Percentiles rank a stretch among this genome's conserved stretches.
phyloP scores from a whole-genome alignment of 257 asterid genomes.

The Ocimum tenuiflorum region DNA sequence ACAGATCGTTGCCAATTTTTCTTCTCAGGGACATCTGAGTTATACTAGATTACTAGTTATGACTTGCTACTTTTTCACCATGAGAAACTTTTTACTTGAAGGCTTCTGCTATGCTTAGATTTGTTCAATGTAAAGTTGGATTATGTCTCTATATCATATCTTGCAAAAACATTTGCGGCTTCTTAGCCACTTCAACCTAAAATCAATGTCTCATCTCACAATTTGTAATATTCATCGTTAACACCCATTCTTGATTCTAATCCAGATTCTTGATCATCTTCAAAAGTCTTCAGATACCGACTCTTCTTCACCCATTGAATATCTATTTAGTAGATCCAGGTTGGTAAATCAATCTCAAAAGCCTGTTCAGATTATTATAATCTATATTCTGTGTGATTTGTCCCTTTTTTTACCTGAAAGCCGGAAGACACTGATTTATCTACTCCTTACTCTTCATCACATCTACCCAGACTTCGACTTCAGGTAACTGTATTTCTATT shows the following conservation, averaged over 20 bases:
- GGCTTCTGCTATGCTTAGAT: not conserved
- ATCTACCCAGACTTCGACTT: conserved; percentile 91
- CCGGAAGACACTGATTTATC: conserved; percentile 86
- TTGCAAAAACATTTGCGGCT: not conserved
- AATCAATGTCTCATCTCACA: not conserved
- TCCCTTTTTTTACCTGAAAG: conserved; percentile 36
- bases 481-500: conserved; percentile 70
- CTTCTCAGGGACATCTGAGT: not conserved
- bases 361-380: not conserved
- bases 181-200: not conserved
- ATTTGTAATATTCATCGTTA: not conserved
- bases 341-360: conserved; percentile 28
- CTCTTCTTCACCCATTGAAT: conserved; percentile 78
- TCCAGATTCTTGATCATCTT: conserved; percentile 64
- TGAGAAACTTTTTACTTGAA: not conserved
- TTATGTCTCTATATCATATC: conserved; percentile 2
- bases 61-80: not conserved
- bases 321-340: conserved; percentile 71
- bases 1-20: not conserved
- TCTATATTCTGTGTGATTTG: conserved; percentile 17
- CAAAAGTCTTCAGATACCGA: conserved; percentile 64
- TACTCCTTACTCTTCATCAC: conserved; percentile 87
- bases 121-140: not conserved
- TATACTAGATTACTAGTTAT: not conserved
- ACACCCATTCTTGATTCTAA: not conserved